Evolutionary conservation across 768 basidiomycete genomes (phyloP).

Genomic region (Mrakia blollopis): DNA sequence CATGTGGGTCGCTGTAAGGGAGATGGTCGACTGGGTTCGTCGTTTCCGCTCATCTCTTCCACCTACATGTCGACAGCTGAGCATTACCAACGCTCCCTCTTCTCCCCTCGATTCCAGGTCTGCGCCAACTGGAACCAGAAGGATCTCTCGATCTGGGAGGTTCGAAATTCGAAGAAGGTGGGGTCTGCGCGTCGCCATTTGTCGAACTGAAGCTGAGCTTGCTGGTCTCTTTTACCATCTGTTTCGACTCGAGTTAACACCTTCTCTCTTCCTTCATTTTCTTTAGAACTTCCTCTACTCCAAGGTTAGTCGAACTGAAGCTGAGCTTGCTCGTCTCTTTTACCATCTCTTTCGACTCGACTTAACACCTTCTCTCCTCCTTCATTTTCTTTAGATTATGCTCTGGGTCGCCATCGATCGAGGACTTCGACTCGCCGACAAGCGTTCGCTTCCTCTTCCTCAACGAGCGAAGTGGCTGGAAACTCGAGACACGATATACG

Average conservation of each 20-base stretch:
- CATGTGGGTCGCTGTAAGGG: constrained; percentile 45
- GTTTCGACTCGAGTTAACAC: too few species aligned
- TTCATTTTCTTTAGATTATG: constrained; percentile 56
- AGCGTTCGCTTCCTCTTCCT: constrained; percentile 72
- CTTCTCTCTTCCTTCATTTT: background rate
- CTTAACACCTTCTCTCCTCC: background rate
- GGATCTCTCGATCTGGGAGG: constrained; percentile 61
- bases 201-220: background rate
- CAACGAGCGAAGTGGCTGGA: constrained; percentile 58
- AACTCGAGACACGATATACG: constrained; percentile 78
- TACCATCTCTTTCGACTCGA: too few species aligned
- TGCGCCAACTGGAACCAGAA: constrained; percentile 65
- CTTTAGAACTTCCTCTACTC: constrained; percentile 27
- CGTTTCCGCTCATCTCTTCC: background rate
- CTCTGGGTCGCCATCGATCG: constrained; percentile 91
- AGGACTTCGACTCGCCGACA: constrained; percentile 89
- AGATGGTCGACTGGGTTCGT: constrained; percentile 44
- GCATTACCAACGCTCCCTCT: background rate
- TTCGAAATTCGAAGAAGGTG: constrained; percentile 27
- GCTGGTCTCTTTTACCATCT: too few species aligned
- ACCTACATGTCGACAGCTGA: too few species aligned
- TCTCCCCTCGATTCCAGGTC: constrained; percentile 47
- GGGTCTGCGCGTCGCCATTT: background rate
- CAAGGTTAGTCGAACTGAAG: constrained; percentile 44
- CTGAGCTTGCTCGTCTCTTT: too few species aligned